These are phyloP conservation scores for Candida taoyuanica DNA, from an alignment of 805 yeast species.

Conservation along the genomic window DNA sequence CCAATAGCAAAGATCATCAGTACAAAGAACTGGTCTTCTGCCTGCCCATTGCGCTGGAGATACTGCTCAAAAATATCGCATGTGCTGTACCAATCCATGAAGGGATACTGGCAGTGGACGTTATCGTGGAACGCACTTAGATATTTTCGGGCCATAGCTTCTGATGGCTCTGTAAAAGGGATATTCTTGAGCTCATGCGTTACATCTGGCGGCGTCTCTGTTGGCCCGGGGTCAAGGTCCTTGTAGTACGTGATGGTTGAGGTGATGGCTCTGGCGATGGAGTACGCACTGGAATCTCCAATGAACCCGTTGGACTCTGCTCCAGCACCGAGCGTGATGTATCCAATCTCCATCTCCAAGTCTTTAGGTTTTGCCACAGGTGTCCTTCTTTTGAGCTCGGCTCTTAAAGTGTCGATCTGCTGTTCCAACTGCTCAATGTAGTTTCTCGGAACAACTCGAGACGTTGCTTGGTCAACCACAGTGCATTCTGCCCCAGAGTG, in stretches of 20 bases:
- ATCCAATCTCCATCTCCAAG: conserved; percentile 29
- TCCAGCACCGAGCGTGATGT: conserved; percentile 28
- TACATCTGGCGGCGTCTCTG: conserved; percentile 8
- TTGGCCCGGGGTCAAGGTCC: no score
- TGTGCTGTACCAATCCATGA: conserved; percentile 29
- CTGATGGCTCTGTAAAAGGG: conserved; percentile 24
- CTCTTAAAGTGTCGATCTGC: conserved; percentile 14
- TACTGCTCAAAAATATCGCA: conserved; percentile 15
- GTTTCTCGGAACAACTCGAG: conserved; percentile 43
- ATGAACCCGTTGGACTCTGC: conserved; percentile 27
- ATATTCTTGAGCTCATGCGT: conserved; percentile 6
- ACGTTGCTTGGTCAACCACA: conserved; percentile 43
- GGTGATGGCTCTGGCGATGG: conserved; percentile 29
- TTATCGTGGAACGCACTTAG: conserved; percentile 25
- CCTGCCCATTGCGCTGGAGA: conserved; percentile 14
- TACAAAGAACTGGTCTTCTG: conserved; percentile 25
- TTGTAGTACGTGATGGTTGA: conserved; percentile 22
- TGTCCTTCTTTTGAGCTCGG: neutral
- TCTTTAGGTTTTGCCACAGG: neutral
- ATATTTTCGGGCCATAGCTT: conserved; percentile 12
- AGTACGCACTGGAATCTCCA: conserved; percentile 31
- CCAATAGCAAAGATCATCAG: conserved; percentile 33
- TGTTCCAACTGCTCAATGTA: conserved; percentile 42
- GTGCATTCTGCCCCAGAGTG: conserved; percentile 40
- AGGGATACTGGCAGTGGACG: conserved; percentile 35